Evolutionary conservation across 106 monocot species (phyloP).

Genomic region (Dendrobium huoshanense): DNA sequence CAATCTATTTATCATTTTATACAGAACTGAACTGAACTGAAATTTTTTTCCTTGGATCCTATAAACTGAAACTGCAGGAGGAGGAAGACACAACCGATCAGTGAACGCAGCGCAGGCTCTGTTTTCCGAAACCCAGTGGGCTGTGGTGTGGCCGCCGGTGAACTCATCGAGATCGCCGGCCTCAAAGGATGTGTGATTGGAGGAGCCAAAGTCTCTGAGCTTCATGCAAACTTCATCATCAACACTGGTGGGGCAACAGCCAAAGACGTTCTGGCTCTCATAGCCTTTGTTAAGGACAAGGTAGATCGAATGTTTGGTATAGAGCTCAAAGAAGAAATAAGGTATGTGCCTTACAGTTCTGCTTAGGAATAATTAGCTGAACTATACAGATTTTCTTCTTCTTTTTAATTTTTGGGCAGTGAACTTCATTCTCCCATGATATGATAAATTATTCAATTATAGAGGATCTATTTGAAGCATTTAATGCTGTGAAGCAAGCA

Average conservation of each 20-base stretch:
- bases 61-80: constrained; percentile 12
- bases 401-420: neutral
- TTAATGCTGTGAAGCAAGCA: too few species aligned
- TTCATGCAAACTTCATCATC: constrained; percentile 52
- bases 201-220: constrained; percentile 39
- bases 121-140: constrained; percentile 11
- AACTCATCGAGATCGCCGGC: constrained; percentile 19
- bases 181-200: constrained; percentile 34
- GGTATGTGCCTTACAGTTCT: constrained; percentile 26
- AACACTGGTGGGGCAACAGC: constrained; percentile 25
- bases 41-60: too few species aligned
- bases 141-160: neutral
- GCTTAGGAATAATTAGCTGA: neutral
- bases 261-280: constrained; percentile 26
- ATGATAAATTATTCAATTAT: neutral
- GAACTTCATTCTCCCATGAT: neutral
- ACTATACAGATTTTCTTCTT: neutral
- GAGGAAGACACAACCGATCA: constrained; percentile 15
- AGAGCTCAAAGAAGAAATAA: constrained; percentile 35
- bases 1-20: too few species aligned
- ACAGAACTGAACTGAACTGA: too few species aligned
- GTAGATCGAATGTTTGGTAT: constrained; percentile 32
- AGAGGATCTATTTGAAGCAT: too few species aligned
- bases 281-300: constrained; percentile 28
- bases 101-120: constrained; percentile 15